These are phyloP conservation scores for Hansfordia pulvinata DNA, from an alignment of 2,329 filamentous ascomycete genomes.

Conservation along the genomic window DNA sequence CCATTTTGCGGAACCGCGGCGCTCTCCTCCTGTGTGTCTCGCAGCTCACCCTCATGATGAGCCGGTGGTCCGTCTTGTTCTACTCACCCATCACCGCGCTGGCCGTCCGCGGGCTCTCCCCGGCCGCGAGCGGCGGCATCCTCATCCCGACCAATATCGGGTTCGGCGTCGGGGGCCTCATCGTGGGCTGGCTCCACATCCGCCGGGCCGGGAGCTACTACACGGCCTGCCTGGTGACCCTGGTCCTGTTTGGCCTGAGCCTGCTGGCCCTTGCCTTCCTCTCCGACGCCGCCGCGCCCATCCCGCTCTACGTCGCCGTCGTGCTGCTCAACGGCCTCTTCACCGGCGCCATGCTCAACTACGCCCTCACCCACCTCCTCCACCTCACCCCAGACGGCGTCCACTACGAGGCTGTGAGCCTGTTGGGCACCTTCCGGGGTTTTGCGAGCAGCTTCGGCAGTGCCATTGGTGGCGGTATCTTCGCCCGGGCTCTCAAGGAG, in stretches of 20 bases:
- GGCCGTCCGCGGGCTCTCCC: conserved; percentile 56
- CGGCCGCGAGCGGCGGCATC: conserved; percentile 59
- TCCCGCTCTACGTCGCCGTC: conserved; percentile 38
- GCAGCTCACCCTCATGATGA: conserved; percentile 67
- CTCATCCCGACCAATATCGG: conserved; percentile 72
- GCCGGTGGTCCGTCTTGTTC: conserved; percentile 69
- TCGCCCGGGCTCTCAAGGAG: conserved; percentile 44
- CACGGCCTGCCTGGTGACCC: conserved; percentile 43
- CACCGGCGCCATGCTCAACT: conserved; percentile 64
- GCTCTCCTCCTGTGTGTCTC: conserved; percentile 61
- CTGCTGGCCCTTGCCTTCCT: conserved; percentile 41
- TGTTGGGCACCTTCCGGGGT: conserved; percentile 68
- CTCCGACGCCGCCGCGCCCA: conserved; percentile 35
- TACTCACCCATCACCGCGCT: conserved; percentile 72
- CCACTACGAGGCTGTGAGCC: conserved; percentile 63
- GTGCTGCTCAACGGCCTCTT: conserved; percentile 60
- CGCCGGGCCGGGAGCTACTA: conserved; percentile 62
- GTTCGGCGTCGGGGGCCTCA: conserved; percentile 60
- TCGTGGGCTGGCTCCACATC: conserved; percentile 66
- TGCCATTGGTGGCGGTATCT: conserved; percentile 61
- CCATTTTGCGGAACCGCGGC: conserved; percentile 54
- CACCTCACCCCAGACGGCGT: conserved; percentile 53
- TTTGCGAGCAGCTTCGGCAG: conserved; percentile 68
- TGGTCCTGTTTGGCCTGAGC: conserved; percentile 46
- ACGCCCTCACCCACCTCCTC: conserved; percentile 67